Base-by-base conservation (phyloP, 257 asterid genomes). In the Solanum corneliomulleri region DNA sequence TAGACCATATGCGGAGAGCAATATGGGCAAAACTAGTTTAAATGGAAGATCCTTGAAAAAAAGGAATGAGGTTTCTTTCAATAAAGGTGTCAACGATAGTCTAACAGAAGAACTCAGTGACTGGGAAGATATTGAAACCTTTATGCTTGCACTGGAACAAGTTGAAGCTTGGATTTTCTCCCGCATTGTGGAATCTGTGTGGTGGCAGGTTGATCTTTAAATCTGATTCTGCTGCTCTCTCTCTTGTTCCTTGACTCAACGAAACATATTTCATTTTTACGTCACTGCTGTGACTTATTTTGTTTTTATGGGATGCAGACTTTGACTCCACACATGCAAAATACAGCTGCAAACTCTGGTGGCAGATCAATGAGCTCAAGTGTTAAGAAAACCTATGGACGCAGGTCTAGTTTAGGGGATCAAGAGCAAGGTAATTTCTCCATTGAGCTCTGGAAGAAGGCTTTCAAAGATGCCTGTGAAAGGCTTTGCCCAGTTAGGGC, bases 291-390 rank as follows among this genome's bases (percentile, higher is more conserved):
- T 83, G 84, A 31, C 62, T 89, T 29, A 21, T 76, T 85, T 82
- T 83, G 39, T 85, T 68, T 29, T 33, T 31, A 47, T 47, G 33
- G 39, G 74, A 62, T 91, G 92, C 96, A 96, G 99, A 95, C 94
- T 78, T 93, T 97, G 87, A 97, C 98, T 20, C 99, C 99, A 21
- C 96, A 94, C 85, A 97, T 97, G 99, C 99, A 96, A 89, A 91
- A 95, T 35, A 41, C 92, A 29, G 94, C 88, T 86, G 91, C 95
- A 77, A 96, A 90, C 86, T 62, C 84, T 70, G 88, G 90, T 77
- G 89, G 87, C 71, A 89, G 86, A 49, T 87, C 88, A 84, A 86
- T 90, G 84, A 85, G 86, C 66, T 86, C 92, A 29, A 89, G 88
- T 84, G 56, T 93, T 64, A 94, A 90, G 90, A 94, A 91, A 88